Percentiles rank a stretch among this genome's conserved stretches.
phyloP scores from a whole-genome alignment of 805 yeast species.

The Starmera amethionina region DNA sequence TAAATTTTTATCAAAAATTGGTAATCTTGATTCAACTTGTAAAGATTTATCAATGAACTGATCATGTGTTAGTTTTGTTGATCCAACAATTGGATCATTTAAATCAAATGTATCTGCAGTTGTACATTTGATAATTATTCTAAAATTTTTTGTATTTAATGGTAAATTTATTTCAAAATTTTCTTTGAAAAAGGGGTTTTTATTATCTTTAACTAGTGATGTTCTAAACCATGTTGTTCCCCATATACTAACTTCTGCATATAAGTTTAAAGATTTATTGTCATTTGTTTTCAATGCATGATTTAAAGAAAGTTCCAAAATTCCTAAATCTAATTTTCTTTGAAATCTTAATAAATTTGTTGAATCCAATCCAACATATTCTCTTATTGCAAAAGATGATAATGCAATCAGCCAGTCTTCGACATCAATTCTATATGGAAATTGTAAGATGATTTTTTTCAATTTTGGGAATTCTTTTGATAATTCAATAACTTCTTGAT shows the following conservation, averaged over 20 bases:
- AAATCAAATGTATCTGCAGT: constrained; percentile 5
- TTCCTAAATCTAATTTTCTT: constrained; percentile 42
- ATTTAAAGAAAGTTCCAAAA: constrained; percentile 56
- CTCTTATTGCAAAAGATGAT: constrained; percentile 51
- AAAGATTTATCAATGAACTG: constrained; percentile 14
- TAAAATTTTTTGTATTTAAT: constrained; percentile 38
- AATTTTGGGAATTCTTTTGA: constrained; percentile 20
- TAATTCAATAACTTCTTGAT: constrained; percentile 9
- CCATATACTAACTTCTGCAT: constrained; percentile 68
- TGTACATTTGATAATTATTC: constrained; percentile 33
- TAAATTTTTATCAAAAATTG: constrained; percentile 30
- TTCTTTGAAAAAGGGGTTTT: constrained; percentile 79
- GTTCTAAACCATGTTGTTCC: constrained; percentile 73
- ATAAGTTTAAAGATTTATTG: constrained; percentile 25
- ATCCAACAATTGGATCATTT: constrained; percentile 27
- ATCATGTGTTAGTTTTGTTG: constrained; percentile 3
- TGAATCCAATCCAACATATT: constrained; percentile 26
- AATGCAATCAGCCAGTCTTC: constrained; percentile 73
- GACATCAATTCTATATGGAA: constrained; percentile 57
- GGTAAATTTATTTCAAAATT: constrained; percentile 56
- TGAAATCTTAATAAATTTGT: constrained; percentile 37
- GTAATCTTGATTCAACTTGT: constrained; percentile 25
- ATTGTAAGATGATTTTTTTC: constrained; percentile 41
- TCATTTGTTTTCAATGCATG: neutral
- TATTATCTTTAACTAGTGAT: constrained; percentile 39